Evolutionary conservation across 306 rosid species (phyloP).

Genomic region (Pachyrhizus erosus): DNA sequence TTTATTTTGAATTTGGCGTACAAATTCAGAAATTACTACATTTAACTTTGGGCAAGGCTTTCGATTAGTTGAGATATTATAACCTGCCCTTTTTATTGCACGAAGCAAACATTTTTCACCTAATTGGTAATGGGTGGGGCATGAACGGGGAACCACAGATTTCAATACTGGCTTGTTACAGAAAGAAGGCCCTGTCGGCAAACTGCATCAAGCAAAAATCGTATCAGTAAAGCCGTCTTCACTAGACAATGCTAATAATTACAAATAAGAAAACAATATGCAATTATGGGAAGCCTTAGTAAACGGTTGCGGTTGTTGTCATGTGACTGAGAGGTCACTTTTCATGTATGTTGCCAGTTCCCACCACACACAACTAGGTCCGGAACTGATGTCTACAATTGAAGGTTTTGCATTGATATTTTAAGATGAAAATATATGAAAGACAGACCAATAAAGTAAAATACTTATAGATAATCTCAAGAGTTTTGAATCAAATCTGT

Average conservation of each 20-base stretch:
- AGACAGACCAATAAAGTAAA: background rate
- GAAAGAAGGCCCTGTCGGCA: conserved; percentile 54
- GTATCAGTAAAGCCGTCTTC: conserved; percentile 40
- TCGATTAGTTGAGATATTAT: conserved; percentile 41
- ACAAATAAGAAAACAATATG: conserved; percentile 20
- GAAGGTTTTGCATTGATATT: too few relatives aligned
- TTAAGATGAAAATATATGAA: background rate
- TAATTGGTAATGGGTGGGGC: conserved; percentile 50
- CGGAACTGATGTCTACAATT: conserved; percentile 1
- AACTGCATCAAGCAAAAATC: conserved; percentile 48
- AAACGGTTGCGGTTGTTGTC: background rate
- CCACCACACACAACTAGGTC: conserved; percentile 26
- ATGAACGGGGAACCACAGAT: conserved; percentile 53
- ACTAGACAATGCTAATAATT: conserved; percentile 1
- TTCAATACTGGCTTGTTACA: conserved; percentile 61
- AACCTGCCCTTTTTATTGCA: conserved; percentile 55
- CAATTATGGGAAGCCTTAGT: background rate
- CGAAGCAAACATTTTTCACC: conserved; percentile 58
- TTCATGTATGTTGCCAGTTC: background rate
- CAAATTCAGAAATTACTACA: conserved; percentile 47
- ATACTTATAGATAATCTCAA: background rate
- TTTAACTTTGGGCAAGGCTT: conserved; percentile 53
- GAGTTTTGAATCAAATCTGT: conserved; percentile 3
- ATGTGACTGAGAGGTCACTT: background rate
- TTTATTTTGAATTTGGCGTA: conserved; percentile 57